phyloP scores from a whole-genome alignment of 2,329 filamentous ascomycete species.

The Fusarium austroafricanum region DNA sequence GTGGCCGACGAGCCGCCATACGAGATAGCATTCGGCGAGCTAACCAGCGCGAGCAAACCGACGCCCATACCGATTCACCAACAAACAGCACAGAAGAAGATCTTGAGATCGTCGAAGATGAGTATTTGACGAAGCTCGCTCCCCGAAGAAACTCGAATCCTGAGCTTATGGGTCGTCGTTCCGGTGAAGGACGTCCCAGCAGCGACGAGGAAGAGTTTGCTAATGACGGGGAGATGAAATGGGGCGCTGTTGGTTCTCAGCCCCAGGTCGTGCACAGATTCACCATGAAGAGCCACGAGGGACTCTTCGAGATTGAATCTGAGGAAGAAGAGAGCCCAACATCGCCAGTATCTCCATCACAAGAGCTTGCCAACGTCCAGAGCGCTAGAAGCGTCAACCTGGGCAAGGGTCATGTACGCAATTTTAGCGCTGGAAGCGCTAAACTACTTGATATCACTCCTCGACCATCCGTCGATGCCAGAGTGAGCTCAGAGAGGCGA shows the following conservation, averaged over 20 bases:
- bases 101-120: constrained; percentile 72
- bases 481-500: constrained; percentile 51
- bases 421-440: constrained; percentile 82
- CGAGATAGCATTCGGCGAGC: constrained; percentile 53
- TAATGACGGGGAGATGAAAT: constrained; percentile 59
- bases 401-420: constrained; percentile 72
- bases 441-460: constrained; percentile 76
- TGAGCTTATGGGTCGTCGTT: constrained; percentile 54
- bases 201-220: constrained; percentile 67
- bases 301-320: constrained; percentile 58
- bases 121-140: constrained; percentile 71
- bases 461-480: constrained; percentile 64
- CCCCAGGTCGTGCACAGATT: constrained; percentile 71
- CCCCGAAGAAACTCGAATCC: constrained; percentile 44
- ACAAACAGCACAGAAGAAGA: constrained; percentile 71
- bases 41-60: constrained; percentile 46
- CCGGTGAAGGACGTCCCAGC: constrained; percentile 65
- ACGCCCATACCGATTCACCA: constrained; percentile 55
- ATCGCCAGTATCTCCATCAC: constrained; percentile 46
- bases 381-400: constrained; percentile 79
- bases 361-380: constrained; percentile 59
- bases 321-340: constrained; percentile 49
- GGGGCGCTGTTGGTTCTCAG: constrained; percentile 62
- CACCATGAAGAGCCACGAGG: constrained; percentile 64
- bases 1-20: constrained; percentile 61